Evolutionary conservation across 2,329 filamentous ascomycete species (phyloP).

Genomic region (Fusarium scirpi): DNA sequence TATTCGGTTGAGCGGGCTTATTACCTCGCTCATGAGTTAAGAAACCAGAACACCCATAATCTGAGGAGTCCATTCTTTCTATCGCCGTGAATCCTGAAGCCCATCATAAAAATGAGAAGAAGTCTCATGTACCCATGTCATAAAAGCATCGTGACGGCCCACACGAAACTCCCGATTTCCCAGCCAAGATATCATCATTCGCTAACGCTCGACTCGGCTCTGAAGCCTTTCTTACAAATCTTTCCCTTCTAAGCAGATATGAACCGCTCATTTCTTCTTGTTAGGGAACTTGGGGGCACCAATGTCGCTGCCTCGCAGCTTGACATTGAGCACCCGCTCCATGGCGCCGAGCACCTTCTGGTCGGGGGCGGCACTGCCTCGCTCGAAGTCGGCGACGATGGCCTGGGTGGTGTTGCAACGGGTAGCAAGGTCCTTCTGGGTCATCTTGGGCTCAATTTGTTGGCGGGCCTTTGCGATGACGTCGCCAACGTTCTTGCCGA

Average conservation of each 20-base stretch:
- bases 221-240: conserved; percentile 42
- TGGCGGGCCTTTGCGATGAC: conserved; percentile 84
- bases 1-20: conserved; percentile 21
- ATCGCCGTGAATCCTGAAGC: conserved; percentile 32
- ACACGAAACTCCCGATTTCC: conserved; percentile 46
- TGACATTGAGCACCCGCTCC: conserved; percentile 88
- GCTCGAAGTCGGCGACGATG: conserved; percentile 87
- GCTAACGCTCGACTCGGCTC: conserved; percentile 48
- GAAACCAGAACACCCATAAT: conserved; percentile 24
- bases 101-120: conserved; percentile 31
- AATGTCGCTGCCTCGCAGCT: conserved; percentile 87
- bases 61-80: conserved; percentile 24
- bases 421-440: conserved; percentile 87
- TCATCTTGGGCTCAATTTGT: conserved; percentile 92
- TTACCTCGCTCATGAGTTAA: conserved; percentile 17
- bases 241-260: conserved; percentile 11
- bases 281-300: conserved; percentile 85
- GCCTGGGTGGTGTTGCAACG: conserved; percentile 89
- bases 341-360: conserved; percentile 83
- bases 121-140: conserved; percentile 45
- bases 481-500: conserved; percentile 83
- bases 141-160: conserved; percentile 45
- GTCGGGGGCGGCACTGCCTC: conserved; percentile 80
- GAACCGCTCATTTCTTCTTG: conserved; percentile 64
- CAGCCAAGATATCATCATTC: conserved; percentile 46